These are phyloP conservation scores for Exophiala oligosperma DNA, from an alignment of 2,329 filamentous ascomycete species.

Conservation along the genomic window DNA sequence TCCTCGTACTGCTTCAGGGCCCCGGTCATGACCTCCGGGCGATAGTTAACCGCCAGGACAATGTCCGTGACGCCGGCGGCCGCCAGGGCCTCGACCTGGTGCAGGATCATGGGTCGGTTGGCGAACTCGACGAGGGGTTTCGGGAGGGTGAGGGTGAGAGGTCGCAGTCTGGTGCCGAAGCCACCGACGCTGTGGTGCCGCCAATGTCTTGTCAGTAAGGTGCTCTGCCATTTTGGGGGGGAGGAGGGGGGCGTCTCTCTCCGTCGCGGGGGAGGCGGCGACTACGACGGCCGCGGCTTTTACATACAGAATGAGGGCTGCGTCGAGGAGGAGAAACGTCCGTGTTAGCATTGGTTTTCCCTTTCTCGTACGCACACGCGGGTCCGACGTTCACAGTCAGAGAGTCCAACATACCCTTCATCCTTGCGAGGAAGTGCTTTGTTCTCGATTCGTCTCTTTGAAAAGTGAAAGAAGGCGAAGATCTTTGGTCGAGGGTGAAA, in stretches of 20 bases:
- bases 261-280: too few species aligned
- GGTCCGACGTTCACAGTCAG: constrained; percentile 5
- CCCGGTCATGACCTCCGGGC: constrained; percentile 95
- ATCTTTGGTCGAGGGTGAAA: too few species aligned
- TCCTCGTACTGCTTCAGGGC: constrained; percentile 92
- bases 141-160: constrained; percentile 92
- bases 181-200: constrained; percentile 76
- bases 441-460: too few species aligned
- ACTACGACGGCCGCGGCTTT: too few species aligned
- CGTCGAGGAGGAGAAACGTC: not conserved
- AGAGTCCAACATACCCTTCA: constrained; percentile 44
- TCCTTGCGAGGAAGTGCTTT: constrained; percentile 22
- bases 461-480: too few species aligned
- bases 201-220: too few species aligned
- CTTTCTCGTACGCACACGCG: too few species aligned
- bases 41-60: constrained; percentile 97
- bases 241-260: constrained; percentile 62
- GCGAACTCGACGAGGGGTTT: constrained; percentile 98
- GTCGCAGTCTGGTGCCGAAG: constrained; percentile 95
- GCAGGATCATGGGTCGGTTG: constrained; percentile 99
- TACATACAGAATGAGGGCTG: constrained; percentile 28
- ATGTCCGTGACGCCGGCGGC: constrained; percentile 95
- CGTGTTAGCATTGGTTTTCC: constrained; percentile 5
- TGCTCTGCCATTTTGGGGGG: too few species aligned
- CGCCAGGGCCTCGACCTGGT: constrained; percentile 94